A percentile compares a stretch with the other conserved stretches of the same genome.
phyloP scores from a whole-genome alignment of 2,329 filamentous ascomycete species.

The Paracoccidioides brasiliensis region DNA sequence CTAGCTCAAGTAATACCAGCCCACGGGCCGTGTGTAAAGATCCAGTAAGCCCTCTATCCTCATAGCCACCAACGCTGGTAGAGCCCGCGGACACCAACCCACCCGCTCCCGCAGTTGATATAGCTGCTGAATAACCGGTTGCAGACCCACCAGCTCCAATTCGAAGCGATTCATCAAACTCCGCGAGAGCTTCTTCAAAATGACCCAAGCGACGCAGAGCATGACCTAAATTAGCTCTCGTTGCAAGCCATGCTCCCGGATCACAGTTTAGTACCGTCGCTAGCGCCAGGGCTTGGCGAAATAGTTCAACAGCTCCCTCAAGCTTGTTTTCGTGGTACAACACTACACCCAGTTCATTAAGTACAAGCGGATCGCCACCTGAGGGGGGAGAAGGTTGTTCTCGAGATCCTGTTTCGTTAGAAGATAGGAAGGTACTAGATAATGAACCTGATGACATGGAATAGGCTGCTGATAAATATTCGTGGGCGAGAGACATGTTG shows the following conservation, averaged over 20 bases:
- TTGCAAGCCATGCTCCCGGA: constrained; percentile 67
- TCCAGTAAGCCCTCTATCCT: constrained; percentile 34
- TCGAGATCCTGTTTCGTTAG: constrained; percentile 15
- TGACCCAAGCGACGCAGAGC: constrained; percentile 61
- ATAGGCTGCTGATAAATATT: constrained; percentile 86
- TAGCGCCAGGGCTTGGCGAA: constrained; percentile 62
- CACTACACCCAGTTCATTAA: constrained; percentile 96
- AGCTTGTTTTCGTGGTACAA: constrained; percentile 80
- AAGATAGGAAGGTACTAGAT: constrained; percentile 17
- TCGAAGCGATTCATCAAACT: constrained; percentile 80
- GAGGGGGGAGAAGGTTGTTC: constrained; percentile 46
- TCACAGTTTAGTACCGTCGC: constrained; percentile 73
- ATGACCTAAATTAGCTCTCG: constrained; percentile 79
- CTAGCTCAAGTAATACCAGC: constrained; percentile 67
- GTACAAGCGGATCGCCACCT: constrained; percentile 61
- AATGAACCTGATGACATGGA: constrained; percentile 37
- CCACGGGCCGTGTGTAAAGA: constrained; percentile 47
- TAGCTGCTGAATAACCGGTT: constrained; percentile 59
- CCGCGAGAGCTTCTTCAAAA: constrained; percentile 56
- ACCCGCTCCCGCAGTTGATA: constrained; percentile 24
- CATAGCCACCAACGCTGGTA: constrained; percentile 33
- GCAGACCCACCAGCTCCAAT: constrained; percentile 64
- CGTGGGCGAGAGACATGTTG: constrained; percentile 84
- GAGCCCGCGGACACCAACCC: constrained; percentile 23
- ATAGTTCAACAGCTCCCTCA: constrained; percentile 61